Percentiles rank a stretch among this genome's conserved stretches.
Evolutionary conservation across 306 rosid genomes (phyloP).

Genomic region (Ormosia emarginata): DNA sequence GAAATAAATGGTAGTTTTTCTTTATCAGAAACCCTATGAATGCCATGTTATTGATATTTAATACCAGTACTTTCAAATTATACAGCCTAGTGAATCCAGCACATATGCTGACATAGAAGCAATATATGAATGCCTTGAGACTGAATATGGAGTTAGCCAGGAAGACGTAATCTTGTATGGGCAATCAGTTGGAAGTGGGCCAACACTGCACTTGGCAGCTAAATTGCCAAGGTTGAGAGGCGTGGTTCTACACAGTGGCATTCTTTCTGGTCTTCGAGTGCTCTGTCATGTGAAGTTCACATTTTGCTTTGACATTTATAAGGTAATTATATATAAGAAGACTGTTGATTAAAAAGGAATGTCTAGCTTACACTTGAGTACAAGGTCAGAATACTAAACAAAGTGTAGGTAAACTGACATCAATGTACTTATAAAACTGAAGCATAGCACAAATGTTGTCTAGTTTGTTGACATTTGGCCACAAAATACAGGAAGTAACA

Average conservation of each 20-base stretch:
- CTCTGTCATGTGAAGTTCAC: slow-evolving; percentile 89
- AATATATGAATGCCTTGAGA: slow-evolving; percentile 88
- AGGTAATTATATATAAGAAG: slow-evolving; percentile 45
- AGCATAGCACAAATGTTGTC: not conserved
- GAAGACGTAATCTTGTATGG: slow-evolving; percentile 94
- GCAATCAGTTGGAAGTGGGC: slow-evolving; percentile 98
- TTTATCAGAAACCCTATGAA: not conserved
- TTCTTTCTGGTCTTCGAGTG: slow-evolving; percentile 92
- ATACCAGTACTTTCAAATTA: slow-evolving; percentile 1
- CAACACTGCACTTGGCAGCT: slow-evolving; percentile 93
- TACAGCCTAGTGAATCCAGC: slow-evolving; percentile 93
- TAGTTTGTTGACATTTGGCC: not conserved
- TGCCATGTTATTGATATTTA: not conserved
- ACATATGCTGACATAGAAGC: slow-evolving; percentile 98
- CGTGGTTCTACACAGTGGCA: slow-evolving; percentile 90
- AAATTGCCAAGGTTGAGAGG: slow-evolving; percentile 93
- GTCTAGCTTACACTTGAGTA: not conserved
- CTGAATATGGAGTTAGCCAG: slow-evolving; percentile 89
- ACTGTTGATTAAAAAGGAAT: not conserved
- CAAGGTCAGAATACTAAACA: not conserved
- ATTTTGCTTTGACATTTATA: slow-evolving; percentile 88
- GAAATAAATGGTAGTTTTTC: not conserved
- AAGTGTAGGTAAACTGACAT: not conserved
- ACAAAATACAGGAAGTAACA: not conserved
- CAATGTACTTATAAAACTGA: not conserved